These are phyloP conservation scores for Rossbeevera mucosa DNA, from an alignment of 768 basidiomycete genomes.

Conservation along the genomic window DNA sequence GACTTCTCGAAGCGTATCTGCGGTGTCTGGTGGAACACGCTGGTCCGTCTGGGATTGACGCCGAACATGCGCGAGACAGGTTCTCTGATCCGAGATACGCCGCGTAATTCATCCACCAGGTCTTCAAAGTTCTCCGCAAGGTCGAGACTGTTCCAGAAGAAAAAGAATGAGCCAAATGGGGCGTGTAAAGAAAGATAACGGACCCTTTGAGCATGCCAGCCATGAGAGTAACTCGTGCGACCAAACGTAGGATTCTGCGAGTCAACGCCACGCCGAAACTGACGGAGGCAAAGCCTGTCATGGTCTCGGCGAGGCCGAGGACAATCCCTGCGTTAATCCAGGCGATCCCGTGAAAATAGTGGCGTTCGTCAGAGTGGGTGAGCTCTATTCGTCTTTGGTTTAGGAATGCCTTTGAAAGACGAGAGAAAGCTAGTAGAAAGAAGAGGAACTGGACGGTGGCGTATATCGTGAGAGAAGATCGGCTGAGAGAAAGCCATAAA, in stretches of 20 bases:
- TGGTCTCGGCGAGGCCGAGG: slow-evolving; percentile 60
- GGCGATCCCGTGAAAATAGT: slow-evolving; percentile 53
- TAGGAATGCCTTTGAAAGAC: slow-evolving; percentile 47
- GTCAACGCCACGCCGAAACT: slow-evolving; percentile 51
- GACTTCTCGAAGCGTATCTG: slow-evolving; percentile 31
- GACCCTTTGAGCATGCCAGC: slow-evolving; percentile 69
- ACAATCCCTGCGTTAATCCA: slow-evolving; percentile 63
- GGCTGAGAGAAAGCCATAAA: slow-evolving; percentile 56
- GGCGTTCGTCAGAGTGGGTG: slow-evolving; percentile 40
- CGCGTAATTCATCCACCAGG: slow-evolving; percentile 38
- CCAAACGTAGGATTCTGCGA: slow-evolving; percentile 54
- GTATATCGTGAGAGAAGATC: slow-evolving; percentile 56
- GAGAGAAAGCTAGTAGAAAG: slow-evolving; percentile 57
- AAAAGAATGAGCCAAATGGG: neutral
- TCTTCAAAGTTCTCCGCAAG: slow-evolving; percentile 47
- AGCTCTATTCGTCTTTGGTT: slow-evolving; percentile 51
- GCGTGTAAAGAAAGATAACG: slow-evolving; percentile 19
- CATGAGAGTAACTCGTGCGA: slow-evolving; percentile 50
- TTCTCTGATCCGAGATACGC: slow-evolving; percentile 15
- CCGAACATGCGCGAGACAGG: slow-evolving; percentile 44
- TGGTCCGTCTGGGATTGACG: slow-evolving; percentile 46
- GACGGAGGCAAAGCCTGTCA: slow-evolving; percentile 55
- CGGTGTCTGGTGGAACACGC: slow-evolving; percentile 52
- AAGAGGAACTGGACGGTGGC: slow-evolving; percentile 52
- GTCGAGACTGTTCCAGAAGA: slow-evolving; percentile 41